phyloP scores from a whole-genome alignment of 2,329 filamentous ascomycete species.

The Colletotrichum graminicola region DNA sequence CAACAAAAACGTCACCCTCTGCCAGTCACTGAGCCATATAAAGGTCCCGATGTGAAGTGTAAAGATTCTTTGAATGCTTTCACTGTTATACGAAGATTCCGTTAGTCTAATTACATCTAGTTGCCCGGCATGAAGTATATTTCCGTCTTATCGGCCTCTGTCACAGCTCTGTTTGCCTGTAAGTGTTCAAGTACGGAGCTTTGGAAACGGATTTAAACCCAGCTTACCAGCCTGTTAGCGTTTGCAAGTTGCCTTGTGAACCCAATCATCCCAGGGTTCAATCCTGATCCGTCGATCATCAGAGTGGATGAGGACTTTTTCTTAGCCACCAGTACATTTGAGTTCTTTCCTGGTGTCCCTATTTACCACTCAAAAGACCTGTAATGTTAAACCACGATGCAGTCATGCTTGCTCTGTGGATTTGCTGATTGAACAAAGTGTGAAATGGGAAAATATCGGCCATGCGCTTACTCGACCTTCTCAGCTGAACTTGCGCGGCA shows the following conservation, averaged over 20 bases:
- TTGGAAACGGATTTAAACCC: neutral
- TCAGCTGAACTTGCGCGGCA: constrained; percentile 39
- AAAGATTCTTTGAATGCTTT: neutral
- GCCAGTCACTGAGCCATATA: constrained; percentile 1
- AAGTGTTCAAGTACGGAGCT: neutral
- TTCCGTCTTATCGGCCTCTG: neutral
- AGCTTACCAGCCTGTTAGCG: neutral
- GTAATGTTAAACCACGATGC: neutral
- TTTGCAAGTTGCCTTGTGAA: constrained; percentile 27
- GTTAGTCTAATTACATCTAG: neutral
- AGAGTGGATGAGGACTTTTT: constrained; percentile 40
- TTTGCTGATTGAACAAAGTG: neutral
- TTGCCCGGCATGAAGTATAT: neutral
- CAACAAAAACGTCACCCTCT: constrained; percentile 19
- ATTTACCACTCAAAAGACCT: constrained; percentile 41
- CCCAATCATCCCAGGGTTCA: constrained; percentile 42
- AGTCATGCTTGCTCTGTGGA: neutral
- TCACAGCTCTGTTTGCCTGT: neutral
- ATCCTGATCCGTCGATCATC: constrained; percentile 40
- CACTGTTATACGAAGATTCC: neutral
- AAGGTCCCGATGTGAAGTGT: neutral
- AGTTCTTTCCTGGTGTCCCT: constrained; percentile 41
- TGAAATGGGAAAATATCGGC: constrained; percentile 41
- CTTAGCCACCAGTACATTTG: constrained; percentile 39
- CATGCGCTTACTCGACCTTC: constrained; percentile 38